These are phyloP conservation scores for Ilex paraguariensis DNA, from an alignment of 305 asterid species.

Conservation along the genomic window DNA sequence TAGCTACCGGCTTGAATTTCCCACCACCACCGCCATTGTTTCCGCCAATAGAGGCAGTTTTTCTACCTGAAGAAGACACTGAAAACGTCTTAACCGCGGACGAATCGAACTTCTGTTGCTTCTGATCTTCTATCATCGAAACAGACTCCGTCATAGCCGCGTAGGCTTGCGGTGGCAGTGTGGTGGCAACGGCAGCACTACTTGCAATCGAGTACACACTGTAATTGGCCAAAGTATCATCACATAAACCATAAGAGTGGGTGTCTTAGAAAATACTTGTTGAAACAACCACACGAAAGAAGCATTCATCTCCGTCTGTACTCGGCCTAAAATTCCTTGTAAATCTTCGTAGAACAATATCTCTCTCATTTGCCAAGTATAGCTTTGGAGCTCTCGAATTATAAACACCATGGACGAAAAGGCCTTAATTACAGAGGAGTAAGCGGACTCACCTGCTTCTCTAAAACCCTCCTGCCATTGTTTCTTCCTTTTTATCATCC, in stretches of 20 bases:
- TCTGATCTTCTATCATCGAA: constrained; percentile 37
- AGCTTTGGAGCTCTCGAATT: constrained; percentile 78
- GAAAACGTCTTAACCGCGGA: constrained; percentile 40
- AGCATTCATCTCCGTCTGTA: constrained; percentile 79
- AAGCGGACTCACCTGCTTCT: constrained; percentile 63
- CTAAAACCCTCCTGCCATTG: constrained; percentile 70
- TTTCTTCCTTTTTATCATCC: constrained; percentile 66
- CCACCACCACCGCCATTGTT: constrained; percentile 60
- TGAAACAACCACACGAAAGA: constrained; percentile 96
- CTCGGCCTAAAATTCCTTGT: constrained; percentile 68
- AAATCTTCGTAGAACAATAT: constrained; percentile 64
- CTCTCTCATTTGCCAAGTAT: constrained; percentile 74
- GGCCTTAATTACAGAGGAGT: constrained; percentile 76
- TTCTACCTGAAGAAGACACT: constrained; percentile 46
- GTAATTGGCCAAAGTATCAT: constrained; percentile 92
- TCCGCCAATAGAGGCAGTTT: constrained; percentile 54
- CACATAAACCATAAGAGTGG: constrained; percentile 84
- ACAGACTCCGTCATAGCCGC: constrained; percentile 33
- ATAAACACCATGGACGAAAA: constrained; percentile 96
- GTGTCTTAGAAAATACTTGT: constrained; percentile 91
- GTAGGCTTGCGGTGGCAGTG: constrained; percentile 27
- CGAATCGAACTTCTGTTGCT: constrained; percentile 41
- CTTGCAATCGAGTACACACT: constrained; percentile 77
- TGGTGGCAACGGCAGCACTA: constrained; percentile 48
- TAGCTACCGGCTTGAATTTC: constrained; percentile 36